Base-by-base conservation (phyloP, 2,329 filamentous ascomycete genomes). In the Aspergillus sp. region DNA sequence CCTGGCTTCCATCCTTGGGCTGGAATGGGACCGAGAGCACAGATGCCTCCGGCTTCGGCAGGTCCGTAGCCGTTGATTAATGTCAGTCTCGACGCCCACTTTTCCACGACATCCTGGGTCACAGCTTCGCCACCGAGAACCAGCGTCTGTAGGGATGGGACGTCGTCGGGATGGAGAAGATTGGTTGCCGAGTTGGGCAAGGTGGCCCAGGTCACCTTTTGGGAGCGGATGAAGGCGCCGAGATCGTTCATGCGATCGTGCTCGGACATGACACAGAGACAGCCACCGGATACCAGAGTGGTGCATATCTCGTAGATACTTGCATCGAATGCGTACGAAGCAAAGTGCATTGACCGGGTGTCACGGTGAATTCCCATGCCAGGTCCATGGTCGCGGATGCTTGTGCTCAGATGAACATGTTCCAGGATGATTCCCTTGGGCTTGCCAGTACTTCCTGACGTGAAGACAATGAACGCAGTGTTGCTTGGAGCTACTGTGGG, bases 361-460 rank as follows among this genome's bases (percentile, higher is more conserved):
- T 60, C 2, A 63, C 57, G n/a, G 69, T 65, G 30, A 81, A 73
- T 41, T 19, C 67, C 63, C 7, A 79, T 60, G 0, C 72, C 69
- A 0, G 64, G 57, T 0, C 70, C 74, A 45, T 79, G 75, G 0
- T 68, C 66, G 2, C 68, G 49, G 39, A 75, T 72, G 0, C 70
- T 67, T 0, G 76, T 76, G 1, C 76, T 73, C 1, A 81, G 65
- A 0, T 77, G 72, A 0, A 65, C 64, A 48, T 84, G 81, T 2
- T 73, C 75, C 46, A 81, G 78, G 31, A 79, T 73, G 12, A 81
- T 72, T 5, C 78, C 79, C 43, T 76, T 76, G 0, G 75, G 73
- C 33, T 67, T 68, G 36, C 70, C 71, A 2, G 74, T 72, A 2
- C 74, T 73, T 0, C 74, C 73, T 1, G 72, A 72, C 3, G 72